Conservation (phyloP, 139 green algal species). For the Diplosphaera chodatii region DNA sequence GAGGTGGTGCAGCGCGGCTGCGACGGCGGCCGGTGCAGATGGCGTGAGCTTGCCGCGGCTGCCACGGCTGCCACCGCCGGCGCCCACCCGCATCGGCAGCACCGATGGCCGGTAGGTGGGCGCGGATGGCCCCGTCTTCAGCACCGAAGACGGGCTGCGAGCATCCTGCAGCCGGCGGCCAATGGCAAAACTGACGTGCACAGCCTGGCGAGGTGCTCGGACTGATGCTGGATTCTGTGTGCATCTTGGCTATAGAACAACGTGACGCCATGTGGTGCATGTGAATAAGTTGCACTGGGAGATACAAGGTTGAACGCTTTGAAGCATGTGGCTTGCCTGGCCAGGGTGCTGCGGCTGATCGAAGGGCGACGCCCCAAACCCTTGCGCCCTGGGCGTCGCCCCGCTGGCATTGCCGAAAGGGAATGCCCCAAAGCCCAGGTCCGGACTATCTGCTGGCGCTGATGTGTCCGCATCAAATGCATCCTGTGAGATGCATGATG, state of each 20-base stretch:
- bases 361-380: not conserved
- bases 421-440: not conserved
- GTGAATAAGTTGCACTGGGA: too few species aligned
- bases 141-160: not conserved
- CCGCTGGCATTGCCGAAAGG: not conserved
- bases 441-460: too few species aligned
- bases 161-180: not conserved
- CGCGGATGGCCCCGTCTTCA: conserved; percentile 15
- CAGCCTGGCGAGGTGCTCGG: too few species aligned
- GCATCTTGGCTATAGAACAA: too few species aligned
- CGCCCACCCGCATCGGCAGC: not conserved
- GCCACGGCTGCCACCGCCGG: not conserved
- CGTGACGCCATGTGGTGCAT: too few species aligned
- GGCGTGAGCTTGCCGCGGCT: conserved; percentile 10
- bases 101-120: not conserved
- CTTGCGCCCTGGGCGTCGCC: too few species aligned
- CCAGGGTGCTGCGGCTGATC: not conserved
- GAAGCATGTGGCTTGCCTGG: too few species aligned
- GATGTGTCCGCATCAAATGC: not conserved
- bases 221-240: too few species aligned
- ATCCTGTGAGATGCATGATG: not conserved
- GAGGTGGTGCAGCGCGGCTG: conserved; percentile 26
- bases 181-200: too few species aligned
- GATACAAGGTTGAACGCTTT: too few species aligned
- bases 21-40: conserved; percentile 15